These are phyloP conservation scores for Stemphylium beticola DNA, from an alignment of 2,329 filamentous ascomycete genomes.

Conservation along the genomic window DNA sequence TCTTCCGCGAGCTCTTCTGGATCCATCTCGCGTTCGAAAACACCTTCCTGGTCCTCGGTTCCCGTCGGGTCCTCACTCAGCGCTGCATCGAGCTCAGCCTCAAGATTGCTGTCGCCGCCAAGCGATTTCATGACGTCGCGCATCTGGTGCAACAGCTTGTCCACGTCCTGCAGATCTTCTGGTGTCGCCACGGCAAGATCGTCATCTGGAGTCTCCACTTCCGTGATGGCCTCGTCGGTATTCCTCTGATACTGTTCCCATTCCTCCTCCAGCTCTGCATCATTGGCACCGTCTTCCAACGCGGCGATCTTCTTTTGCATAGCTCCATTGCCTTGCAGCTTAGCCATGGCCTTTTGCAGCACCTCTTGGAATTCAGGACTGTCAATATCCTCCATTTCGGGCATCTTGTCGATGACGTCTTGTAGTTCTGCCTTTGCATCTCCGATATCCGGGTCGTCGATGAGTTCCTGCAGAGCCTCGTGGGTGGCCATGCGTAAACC, in stretches of 20 bases:
- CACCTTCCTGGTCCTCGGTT: slow-evolving; percentile 16
- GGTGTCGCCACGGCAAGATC: slow-evolving; percentile 12
- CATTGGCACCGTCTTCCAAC: slow-evolving; percentile 11
- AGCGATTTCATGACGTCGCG: slow-evolving; percentile 33
- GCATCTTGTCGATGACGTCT: slow-evolving; percentile 32
- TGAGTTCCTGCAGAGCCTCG: slow-evolving; percentile 31
- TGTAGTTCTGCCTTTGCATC: slow-evolving; percentile 30
- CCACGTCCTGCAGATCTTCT: slow-evolving; percentile 27
- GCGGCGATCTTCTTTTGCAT: slow-evolving; percentile 31
- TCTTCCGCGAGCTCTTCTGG: slow-evolving; percentile 31
- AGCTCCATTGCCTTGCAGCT: slow-evolving; percentile 27
- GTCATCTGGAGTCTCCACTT: slow-evolving; percentile 10
- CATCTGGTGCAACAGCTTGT: slow-evolving; percentile 34
- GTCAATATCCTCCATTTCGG: slow-evolving; percentile 26
- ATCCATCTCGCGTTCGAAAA: slow-evolving; percentile 28
- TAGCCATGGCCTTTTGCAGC: slow-evolving; percentile 28
- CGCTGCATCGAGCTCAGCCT: slow-evolving; percentile 29
- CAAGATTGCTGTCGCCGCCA: slow-evolving; percentile 25
- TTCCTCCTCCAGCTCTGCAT: slow-evolving; percentile 20
- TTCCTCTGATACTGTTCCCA: slow-evolving; percentile 18
- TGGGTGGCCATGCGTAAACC: slow-evolving; percentile 26
- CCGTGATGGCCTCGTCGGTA: slow-evolving; percentile 16
- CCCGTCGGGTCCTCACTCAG: slow-evolving; percentile 25
- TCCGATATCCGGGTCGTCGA: slow-evolving; percentile 38
- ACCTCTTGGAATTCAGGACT: slow-evolving; percentile 29